Base-by-base conservation (phyloP, 2,329 filamentous ascomycete genomes). In the Hypoxylon sp. region DNA sequence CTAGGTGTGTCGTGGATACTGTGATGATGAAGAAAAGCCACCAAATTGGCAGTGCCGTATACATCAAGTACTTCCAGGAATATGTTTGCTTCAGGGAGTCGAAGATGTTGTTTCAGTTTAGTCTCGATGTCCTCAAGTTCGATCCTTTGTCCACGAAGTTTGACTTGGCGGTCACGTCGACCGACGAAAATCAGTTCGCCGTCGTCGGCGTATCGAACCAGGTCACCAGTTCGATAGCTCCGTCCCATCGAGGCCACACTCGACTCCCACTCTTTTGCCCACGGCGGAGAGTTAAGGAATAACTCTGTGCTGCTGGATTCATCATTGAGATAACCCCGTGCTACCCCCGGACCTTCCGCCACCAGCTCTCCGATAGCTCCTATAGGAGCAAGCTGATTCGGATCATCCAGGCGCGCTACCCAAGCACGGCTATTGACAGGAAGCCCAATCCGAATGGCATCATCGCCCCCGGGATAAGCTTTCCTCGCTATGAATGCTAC, bases 111-210 rank as follows among this genome's bases (percentile, higher is more conserved):
- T 24, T 26, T 48, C 8, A 48, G 24, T 48, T 48, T 22, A 24
- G 24, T 48, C n/a, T 48, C 46, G 9, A 48, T 48, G 14, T 48
- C 46, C 11, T 24, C 46, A 48, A 48, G 46, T 9, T 48, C 46
- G n/a, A 48, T 48, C 10, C 46, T 22, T 11, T 26, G 29, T 2
- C 46, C 46, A 14, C 46, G 46, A 10, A 48, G 46, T 14, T 48
- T 48, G 14, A 48, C 46, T 48, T 48, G 46, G 22, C 22, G 24
- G 19, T 48, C 46, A 14, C 29, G 24, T 14, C 46, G 46, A 29
- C 46, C 46, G 46, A 48, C 22, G 24, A 48, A 26, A 29, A 26
- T 22, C 24, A 48, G 29, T 11, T 22, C 29, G n/a, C 46, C 46
- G 29, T 48, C 46, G 24, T 22, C 22, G 13, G 24, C 29, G n/a